A percentile compares a stretch with the other conserved stretches of the same genome.
phyloP scores from a whole-genome alignment of 768 basidiomycete genomes.

The Arthromyces matolae region DNA sequence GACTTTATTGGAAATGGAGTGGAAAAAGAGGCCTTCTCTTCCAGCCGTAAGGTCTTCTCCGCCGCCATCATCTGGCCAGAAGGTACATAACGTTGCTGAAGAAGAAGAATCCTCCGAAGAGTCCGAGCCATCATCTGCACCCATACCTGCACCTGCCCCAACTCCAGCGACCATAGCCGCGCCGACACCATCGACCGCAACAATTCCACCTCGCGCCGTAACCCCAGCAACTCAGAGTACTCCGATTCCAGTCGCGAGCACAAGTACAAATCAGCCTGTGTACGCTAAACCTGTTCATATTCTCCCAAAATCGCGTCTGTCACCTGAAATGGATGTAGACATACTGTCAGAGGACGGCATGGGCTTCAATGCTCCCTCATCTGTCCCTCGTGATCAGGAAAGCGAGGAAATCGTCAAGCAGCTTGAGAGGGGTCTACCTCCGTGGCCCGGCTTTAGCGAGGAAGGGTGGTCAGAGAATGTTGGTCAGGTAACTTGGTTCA shows the following conservation, averaged over 20 bases:
- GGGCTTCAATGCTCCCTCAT: conserved; percentile 34
- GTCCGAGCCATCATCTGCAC: conserved; percentile 20
- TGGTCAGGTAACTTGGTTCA: conserved; percentile 39
- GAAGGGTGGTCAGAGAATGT: conserved; percentile 65
- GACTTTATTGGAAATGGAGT: conserved; percentile 65
- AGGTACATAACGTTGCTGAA: conserved; percentile 33
- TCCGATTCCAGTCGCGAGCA: conserved; percentile 24
- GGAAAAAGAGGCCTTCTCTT: conserved; percentile 62
- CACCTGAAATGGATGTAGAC: conserved; percentile 58
- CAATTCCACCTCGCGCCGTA: conserved; percentile 15
- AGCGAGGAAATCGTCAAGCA: conserved; percentile 73
- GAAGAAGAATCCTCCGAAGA: conserved; percentile 16
- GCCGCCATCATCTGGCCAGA: conserved; percentile 51
- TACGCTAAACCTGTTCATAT: conserved; percentile 30
- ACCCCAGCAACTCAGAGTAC: conserved; percentile 20
- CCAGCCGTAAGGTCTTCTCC: conserved; percentile 57
- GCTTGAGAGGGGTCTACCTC: conserved; percentile 67
- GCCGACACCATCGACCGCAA: conserved; percentile 16
- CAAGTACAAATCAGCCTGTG: conserved; percentile 21
- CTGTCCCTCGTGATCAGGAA: conserved; percentile 52
- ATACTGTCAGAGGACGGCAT: conserved; percentile 46
- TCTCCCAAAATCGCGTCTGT: conserved; percentile 35
- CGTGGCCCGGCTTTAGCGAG: conserved; percentile 68
- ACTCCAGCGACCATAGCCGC: no score
- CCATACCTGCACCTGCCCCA: conserved; percentile 16